Percentiles rank a stretch among this genome's conserved stretches.
These are phyloP conservation scores for Xylaria intraflava DNA, from an alignment of 495 filamentous ascomycete species.

Conservation along the genomic window DNA sequence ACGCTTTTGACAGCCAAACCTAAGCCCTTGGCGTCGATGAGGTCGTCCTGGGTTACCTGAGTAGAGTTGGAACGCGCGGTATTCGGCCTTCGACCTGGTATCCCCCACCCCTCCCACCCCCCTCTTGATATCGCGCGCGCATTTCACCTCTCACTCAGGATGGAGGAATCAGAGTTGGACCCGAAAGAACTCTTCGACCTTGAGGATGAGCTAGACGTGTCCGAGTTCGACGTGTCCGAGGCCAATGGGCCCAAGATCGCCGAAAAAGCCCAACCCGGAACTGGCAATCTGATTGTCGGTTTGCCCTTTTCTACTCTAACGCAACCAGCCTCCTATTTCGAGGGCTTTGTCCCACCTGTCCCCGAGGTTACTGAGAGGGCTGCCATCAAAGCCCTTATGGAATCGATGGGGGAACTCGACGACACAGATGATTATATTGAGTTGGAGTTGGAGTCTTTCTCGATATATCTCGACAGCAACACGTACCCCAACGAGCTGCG, in stretches of 20 bases:
- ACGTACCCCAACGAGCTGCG: conserved; percentile 42
- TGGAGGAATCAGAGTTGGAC: not conserved
- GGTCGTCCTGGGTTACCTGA: not conserved
- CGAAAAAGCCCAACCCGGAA: not conserved
- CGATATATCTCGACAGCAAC: conserved; percentile 37
- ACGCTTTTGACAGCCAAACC: not conserved
- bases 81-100: not conserved
- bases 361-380: conserved; percentile 18
- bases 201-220: not conserved
- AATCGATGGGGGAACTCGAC: not conserved
- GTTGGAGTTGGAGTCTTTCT: conserved; percentile 45
- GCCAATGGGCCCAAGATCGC: too few species aligned
- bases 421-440: conserved; percentile 30
- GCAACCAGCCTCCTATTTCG: conserved; percentile 18
- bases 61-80: not conserved
- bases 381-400: conserved; percentile 24
- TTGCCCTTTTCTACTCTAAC: conserved; percentile 23
- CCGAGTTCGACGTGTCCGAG: not conserved
- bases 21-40: not conserved
- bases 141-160: not conserved
- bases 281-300: conserved; percentile 14
- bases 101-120: not conserved
- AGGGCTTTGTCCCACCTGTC: conserved; percentile 16
- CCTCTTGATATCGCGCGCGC: not conserved
- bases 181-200: not conserved